Evolutionary conservation across 768 basidiomycete species (phyloP).

Genomic region (Termitomyces sp.): DNA sequence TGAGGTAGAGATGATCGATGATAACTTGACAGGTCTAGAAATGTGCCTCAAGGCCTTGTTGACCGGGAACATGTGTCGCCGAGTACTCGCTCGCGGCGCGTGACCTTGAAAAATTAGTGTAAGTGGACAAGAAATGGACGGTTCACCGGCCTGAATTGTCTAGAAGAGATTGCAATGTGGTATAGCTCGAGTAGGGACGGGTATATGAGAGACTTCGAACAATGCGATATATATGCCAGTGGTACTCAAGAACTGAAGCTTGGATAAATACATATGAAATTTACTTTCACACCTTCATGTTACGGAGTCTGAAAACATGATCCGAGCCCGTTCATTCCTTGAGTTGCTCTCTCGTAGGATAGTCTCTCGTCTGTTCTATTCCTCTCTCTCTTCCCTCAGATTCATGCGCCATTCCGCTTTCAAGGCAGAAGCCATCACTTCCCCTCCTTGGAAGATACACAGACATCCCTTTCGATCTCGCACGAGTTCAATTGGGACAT

Average conservation of each 20-base stretch:
- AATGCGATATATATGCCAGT: constrained; percentile 11
- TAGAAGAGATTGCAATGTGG: not conserved
- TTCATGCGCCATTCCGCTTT: constrained; percentile 1
- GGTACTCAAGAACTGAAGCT: not conserved
- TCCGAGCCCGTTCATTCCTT: not conserved
- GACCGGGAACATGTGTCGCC: constrained; percentile 1
- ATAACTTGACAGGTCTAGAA: constrained; percentile 7
- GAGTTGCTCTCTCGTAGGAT: not conserved
- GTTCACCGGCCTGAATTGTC: not conserved
- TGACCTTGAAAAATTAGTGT: not conserved
- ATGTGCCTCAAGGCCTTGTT: not conserved
- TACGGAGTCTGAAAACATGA: not conserved
- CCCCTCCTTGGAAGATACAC: constrained; percentile 5
- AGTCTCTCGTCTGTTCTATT: not conserved
- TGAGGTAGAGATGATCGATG: constrained; percentile 1
- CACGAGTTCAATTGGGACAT: constrained; percentile 6
- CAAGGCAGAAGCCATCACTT: not conserved
- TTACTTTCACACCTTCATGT: not conserved
- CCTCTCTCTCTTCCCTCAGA: not conserved
- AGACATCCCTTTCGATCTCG: constrained; percentile 5
- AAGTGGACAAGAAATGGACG: not conserved
- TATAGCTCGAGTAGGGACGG: not conserved
- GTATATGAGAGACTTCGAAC: not conserved
- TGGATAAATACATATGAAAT: not conserved
- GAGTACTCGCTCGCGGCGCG: not conserved